Base-by-base conservation (phyloP, 306 rosid species). In the Cicer bijugum region DNA sequence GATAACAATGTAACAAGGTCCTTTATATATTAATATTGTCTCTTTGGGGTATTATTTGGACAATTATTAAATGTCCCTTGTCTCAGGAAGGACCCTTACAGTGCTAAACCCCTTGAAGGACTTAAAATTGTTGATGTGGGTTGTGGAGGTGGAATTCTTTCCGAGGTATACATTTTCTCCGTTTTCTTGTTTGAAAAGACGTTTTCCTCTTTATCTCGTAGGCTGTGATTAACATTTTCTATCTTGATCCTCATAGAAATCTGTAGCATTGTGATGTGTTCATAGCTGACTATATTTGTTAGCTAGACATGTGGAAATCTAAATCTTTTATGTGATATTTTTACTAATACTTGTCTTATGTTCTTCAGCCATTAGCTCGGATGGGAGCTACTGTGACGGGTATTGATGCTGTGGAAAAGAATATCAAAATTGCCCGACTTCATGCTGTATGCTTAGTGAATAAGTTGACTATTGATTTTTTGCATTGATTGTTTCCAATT, bases 131-230 rank as follows among this genome's bases (percentile, higher is more conserved):
- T 79, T 40, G 99, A 94, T 82, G 95, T 94, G 56, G 98, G 98
- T 12, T 94, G 98, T 71, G 97, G 97, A 60, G 98, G 98, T 79
- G 98, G 98, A 81, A 89, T 94, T 86, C 92, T 89, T 17, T 94
- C 91, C 1, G 96, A 91, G 96, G 98, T 91, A 83, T 59, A 6
- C 51, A 58, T 50, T 61, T 67, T 73, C 28, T 63, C 23, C 16
- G 10, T 57, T 57, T 50, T 7, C 70, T 12, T 76, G 45, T 56
- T 45, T 77, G 43, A 50, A 74, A 74, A 50, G 11, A 28, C 15
- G 1, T 8, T 48, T 38, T 58, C 38, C 37, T 46, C 66, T 72
- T 12, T 62, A 14, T 74, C 52, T n/a, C 70, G 44, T 71, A 62
- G 61, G 10, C 8, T 23, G 66, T 33, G 9, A 65, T 19, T 15